Conservation (phyloP, 306 rosid genomes). For the Spatholobus suberectus region DNA sequence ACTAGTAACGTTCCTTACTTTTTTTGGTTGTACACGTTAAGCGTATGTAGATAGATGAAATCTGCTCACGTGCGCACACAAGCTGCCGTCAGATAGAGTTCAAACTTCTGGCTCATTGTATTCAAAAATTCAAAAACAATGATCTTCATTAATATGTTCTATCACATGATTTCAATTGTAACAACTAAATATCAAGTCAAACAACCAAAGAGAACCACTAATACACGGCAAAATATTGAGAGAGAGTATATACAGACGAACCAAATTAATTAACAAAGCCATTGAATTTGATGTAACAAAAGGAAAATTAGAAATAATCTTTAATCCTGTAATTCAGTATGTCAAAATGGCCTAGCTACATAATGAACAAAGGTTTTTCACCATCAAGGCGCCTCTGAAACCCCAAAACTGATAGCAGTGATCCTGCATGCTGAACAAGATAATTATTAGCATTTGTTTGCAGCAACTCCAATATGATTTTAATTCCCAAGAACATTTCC, state of each 20-base stretch:
- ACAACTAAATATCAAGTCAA: conserved; percentile 13
- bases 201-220: conserved; percentile 30
- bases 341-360: conserved; percentile 50
- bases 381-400: conserved; percentile 39
- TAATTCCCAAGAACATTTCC: background rate
- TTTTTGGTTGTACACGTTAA: background rate
- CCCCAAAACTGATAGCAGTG: conserved; percentile 38
- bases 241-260: conserved; percentile 57
- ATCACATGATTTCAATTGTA: conserved; percentile 15
- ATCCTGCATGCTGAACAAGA: conserved; percentile 51
- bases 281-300: conserved; percentile 35
- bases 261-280: conserved; percentile 58
- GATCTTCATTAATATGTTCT: background rate
- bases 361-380: conserved; percentile 49
- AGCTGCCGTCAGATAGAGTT: background rate
- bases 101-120: conserved; percentile 4
- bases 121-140: background rate
- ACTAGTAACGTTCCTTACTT: background rate
- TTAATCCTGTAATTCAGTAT: conserved; percentile 45
- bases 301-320: conserved; percentile 30
- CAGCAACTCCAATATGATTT: conserved; percentile 6
- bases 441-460: background rate
- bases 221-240: conserved; percentile 11
- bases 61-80: background rate
- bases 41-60: background rate